A percentile compares a stretch with the other conserved stretches of the same genome.
Conservation (phyloP, 1,139 yeast species). For the Candida mesenterica region DNA sequence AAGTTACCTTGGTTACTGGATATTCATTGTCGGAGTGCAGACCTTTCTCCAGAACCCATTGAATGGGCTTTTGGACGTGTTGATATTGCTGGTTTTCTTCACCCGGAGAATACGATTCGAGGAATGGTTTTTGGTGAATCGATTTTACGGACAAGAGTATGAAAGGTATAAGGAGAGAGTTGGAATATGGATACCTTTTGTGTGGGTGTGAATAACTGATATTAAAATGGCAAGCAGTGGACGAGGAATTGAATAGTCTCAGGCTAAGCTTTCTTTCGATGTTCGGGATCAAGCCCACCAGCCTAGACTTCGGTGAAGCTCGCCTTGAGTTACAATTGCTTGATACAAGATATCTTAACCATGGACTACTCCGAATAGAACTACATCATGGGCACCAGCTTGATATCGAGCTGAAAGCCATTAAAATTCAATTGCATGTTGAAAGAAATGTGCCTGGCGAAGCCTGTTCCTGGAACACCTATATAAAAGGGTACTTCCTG, state of each 20-base stretch:
- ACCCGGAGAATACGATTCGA: slow-evolving; percentile 34
- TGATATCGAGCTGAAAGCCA: too few species aligned
- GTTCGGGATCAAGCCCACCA: too few species aligned
- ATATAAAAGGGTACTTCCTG: too few species aligned
- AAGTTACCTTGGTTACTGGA: slow-evolving; percentile 42
- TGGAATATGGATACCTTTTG: slow-evolving; percentile 32
- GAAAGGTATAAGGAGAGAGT: slow-evolving; percentile 23
- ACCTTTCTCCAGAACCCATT: slow-evolving; percentile 25
- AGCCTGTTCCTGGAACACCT: too few species aligned
- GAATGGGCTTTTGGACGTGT: slow-evolving; percentile 18
- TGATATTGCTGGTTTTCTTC: slow-evolving; percentile 30
- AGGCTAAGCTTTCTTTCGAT: neutral
- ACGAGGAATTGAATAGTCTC: neutral
- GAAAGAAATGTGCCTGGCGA: too few species aligned
- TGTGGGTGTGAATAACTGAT: slow-evolving; percentile 8
- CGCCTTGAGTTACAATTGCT: too few species aligned
- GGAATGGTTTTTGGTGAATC: slow-evolving; percentile 31
- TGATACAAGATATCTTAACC: too few species aligned
- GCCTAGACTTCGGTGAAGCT: too few species aligned
- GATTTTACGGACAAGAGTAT: slow-evolving; percentile 31
- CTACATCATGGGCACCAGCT: too few species aligned
- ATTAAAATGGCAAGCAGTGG: neutral
- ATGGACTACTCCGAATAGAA: too few species aligned
- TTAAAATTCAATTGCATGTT: too few species aligned
- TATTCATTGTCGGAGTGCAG: slow-evolving; percentile 37